These are phyloP conservation scores for Salix koriyanagi DNA, from an alignment of 345 rosid genomes.

Conservation along the genomic window DNA sequence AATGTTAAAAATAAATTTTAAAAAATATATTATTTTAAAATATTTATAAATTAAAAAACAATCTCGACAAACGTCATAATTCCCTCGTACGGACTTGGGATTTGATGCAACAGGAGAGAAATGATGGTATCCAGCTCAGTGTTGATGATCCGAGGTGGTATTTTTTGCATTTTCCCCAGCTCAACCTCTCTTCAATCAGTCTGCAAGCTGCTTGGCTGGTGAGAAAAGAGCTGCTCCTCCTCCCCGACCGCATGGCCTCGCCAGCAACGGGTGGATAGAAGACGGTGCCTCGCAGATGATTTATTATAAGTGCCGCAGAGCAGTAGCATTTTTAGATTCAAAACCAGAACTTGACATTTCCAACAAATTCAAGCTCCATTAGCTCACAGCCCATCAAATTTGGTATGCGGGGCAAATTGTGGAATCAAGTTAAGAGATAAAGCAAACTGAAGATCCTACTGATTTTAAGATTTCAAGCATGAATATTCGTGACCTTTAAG, in stretches of 20 bases:
- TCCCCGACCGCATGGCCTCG: constrained; percentile 74
- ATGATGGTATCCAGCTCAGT: no score
- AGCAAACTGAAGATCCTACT: not conserved
- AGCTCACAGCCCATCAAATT: not conserved
- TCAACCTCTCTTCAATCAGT: no score
- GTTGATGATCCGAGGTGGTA: no score
- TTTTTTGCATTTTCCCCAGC: no score
- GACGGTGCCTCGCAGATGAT: constrained; percentile 65
- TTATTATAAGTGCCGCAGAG: constrained; percentile 44
- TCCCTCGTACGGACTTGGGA: no score
- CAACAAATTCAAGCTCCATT: not conserved
- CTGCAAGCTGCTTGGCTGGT: no score
- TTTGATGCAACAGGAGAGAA: no score
- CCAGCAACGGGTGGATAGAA: constrained; percentile 67
- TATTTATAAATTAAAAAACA: no score
- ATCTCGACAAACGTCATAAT: no score
- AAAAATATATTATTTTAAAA: no score
- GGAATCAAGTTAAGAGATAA: not conserved
- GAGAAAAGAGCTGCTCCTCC: no score
- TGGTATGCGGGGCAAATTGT: not conserved
- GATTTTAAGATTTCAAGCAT: not conserved
- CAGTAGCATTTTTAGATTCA: not conserved
- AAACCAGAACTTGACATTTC: not conserved
- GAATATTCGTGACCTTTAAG: not conserved
- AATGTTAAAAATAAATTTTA: no score